A percentile compares a stretch with the other conserved stretches of the same genome.
phyloP scores from a whole-genome alignment of 768 basidiomycete genomes.

The Daedalea quercina region DNA sequence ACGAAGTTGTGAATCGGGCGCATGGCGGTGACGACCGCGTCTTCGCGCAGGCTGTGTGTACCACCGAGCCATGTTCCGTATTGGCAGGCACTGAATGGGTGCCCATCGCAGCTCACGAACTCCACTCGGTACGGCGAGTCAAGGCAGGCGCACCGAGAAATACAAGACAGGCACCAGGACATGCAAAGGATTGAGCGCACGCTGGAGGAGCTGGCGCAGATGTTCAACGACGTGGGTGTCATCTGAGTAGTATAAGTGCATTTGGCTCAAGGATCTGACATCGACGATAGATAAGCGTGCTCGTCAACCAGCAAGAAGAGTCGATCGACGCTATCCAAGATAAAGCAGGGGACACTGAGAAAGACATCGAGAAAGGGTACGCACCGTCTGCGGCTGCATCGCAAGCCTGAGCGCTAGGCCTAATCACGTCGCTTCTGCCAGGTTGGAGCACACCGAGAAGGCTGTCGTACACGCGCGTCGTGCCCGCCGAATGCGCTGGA shows the following conservation, averaged over 20 bases:
- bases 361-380: constrained; percentile 67
- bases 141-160: constrained; percentile 76
- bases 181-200: constrained; percentile 82
- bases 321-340: constrained; percentile 57
- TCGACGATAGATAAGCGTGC: constrained; percentile 59
- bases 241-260: too few relatives aligned
- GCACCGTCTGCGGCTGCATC: constrained; percentile 16
- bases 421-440: constrained; percentile 19
- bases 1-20: constrained; percentile 81
- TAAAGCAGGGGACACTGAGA: constrained; percentile 55
- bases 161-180: constrained; percentile 84
- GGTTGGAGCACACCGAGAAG: constrained; percentile 52
- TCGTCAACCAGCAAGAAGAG: constrained; percentile 79
- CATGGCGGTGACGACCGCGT: constrained; percentile 65
- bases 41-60: constrained; percentile 77
- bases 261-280: neutral
- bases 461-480: constrained; percentile 64
- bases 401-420: neutral
- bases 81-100: neutral
- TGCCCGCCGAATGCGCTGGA: constrained; percentile 80
- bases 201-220: constrained; percentile 78
- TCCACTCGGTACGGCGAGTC: constrained; percentile 84
- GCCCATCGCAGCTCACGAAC: constrained; percentile 51
- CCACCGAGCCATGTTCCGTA: neutral
- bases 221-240: constrained; percentile 76